Base-by-base conservation (phyloP, 257 asterid species). In the Jacaranda copaia region DNA sequence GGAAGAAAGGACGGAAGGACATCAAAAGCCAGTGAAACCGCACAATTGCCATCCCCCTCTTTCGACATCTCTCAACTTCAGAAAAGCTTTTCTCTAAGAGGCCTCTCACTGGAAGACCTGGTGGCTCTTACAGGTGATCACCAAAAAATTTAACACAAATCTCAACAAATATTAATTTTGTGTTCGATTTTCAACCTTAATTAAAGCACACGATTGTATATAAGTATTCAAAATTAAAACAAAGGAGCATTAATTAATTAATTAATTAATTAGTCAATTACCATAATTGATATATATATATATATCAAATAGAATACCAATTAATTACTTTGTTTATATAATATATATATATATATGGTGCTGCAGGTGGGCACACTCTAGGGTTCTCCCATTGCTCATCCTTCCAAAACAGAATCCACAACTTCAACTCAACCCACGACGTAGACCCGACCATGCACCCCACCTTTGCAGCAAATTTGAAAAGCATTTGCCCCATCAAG, bases 321-420 rank as follows among this genome's bases (percentile, higher is more conserved):
- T n/a, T n/a, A n/a, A n/a, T n/a, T n/a, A n/a, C n/a, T n/a, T n/a
- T n/a, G n/a, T n/a, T n/a, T n/a, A n/a, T n/a, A n/a, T n/a, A n/a
- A n/a, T n/a, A n/a, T n/a, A n/a, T n/a, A n/a, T n/a, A n/a, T n/a
- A n/a, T n/a, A n/a, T n/a, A n/a, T 52, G 3, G 57, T 12, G 13
- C 49, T 73, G 81, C 89, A 88, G 98, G 98, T 56, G 98, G 84
- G 1, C 98, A 94, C 83, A 94, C 97, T 0, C 48, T 94, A 15
- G 98, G 98, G 10, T 90, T 94, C 73, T 83, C 98, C 2, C 98
- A 94, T 42, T 94, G 98, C 75, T 87, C 98, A 3, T 86, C 97
- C 36, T 92, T 92, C 72, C 68, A 87, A 46, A 83, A 76, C 49
- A 69, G 99, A 10, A 80, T 92, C 77, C 86, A 74, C 82, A 87